These are phyloP conservation scores for Fragosphaeria purpurea DNA, from an alignment of 2,329 filamentous ascomycete species.

Conservation along the genomic window DNA sequence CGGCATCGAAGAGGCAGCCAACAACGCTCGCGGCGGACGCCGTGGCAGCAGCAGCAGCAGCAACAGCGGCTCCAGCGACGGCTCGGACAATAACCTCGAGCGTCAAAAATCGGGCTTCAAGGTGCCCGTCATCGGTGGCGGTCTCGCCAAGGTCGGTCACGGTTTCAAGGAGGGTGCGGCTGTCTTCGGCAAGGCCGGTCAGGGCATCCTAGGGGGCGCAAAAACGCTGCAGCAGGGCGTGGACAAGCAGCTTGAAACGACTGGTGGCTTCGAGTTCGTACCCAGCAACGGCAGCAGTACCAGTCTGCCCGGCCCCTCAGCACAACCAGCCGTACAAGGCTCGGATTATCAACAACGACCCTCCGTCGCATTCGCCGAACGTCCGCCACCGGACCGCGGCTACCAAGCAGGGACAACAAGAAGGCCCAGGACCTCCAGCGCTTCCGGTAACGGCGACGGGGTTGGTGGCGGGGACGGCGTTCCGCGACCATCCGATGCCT, in stretches of 20 bases:
- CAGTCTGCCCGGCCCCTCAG: background rate
- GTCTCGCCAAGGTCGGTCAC: slow-evolving; percentile 37
- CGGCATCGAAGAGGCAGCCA: slow-evolving; percentile 14
- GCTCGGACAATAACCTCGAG: slow-evolving; percentile 3
- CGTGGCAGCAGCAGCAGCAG: slow-evolving; percentile 5
- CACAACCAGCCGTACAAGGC: slow-evolving; percentile 10
- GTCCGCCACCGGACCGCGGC: background rate
- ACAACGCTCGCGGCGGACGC: slow-evolving; percentile 9
- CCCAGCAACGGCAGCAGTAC: slow-evolving; percentile 3
- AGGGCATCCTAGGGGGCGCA: slow-evolving; percentile 37
- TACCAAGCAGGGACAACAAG: background rate
- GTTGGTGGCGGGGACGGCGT: too few species aligned
- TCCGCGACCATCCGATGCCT: slow-evolving; percentile 23
- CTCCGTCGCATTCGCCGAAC: slow-evolving; percentile 19
- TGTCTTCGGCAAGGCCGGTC: slow-evolving; percentile 31
- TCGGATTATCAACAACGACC: slow-evolving; percentile 12
- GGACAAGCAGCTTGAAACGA: slow-evolving; percentile 42
- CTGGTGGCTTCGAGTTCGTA: slow-evolving; percentile 41
- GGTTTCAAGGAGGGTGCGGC: slow-evolving; percentile 36
- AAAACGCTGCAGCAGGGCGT: slow-evolving; percentile 40
- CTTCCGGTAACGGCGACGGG: background rate
- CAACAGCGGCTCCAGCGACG: slow-evolving; percentile 10
- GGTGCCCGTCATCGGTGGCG: slow-evolving; percentile 24
- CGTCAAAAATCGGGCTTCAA: slow-evolving; percentile 18
- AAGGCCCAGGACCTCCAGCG: background rate